These are phyloP conservation scores for Micractinium conductrix DNA, from an alignment of 139 green algal species.

Conservation along the genomic window DNA sequence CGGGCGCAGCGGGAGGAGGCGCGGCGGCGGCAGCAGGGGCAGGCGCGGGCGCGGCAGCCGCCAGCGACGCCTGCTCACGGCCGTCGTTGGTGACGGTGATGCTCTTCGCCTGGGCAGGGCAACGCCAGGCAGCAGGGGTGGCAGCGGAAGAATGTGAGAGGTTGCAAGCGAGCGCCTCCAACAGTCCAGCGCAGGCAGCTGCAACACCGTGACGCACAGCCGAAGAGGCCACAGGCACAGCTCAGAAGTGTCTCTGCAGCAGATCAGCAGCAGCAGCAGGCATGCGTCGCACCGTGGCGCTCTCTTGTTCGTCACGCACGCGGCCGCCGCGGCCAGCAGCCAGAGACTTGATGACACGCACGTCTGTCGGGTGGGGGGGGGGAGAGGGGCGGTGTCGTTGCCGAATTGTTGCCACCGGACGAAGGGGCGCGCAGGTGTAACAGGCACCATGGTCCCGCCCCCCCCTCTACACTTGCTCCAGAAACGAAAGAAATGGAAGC, in stretches of 20 bases:
- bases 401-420: background rate
- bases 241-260: too few relatives aligned
- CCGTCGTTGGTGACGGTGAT: constrained; percentile 41
- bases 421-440: background rate
- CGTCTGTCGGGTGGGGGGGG: background rate
- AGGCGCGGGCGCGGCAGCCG: background rate
- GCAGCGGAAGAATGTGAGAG: too few relatives aligned
- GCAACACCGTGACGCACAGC: too few relatives aligned
- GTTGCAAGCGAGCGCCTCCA: too few relatives aligned
- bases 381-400: background rate
- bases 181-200: too few relatives aligned
- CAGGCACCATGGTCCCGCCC: background rate
- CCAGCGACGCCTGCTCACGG: constrained; percentile 5
- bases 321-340: constrained; percentile 42
- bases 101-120: too few relatives aligned
- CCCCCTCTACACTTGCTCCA: background rate
- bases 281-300: too few relatives aligned
- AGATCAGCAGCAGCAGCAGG: too few relatives aligned
- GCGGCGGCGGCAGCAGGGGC: background rate
- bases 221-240: too few relatives aligned
- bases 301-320: constrained; percentile 45
- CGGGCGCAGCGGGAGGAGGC: background rate
- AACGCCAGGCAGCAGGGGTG: too few relatives aligned
- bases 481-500: background rate
- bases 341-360: constrained; percentile 15